These are phyloP conservation scores for Combretum micranthum DNA, from an alignment of 345 rosid genomes.

Conservation along the genomic window DNA sequence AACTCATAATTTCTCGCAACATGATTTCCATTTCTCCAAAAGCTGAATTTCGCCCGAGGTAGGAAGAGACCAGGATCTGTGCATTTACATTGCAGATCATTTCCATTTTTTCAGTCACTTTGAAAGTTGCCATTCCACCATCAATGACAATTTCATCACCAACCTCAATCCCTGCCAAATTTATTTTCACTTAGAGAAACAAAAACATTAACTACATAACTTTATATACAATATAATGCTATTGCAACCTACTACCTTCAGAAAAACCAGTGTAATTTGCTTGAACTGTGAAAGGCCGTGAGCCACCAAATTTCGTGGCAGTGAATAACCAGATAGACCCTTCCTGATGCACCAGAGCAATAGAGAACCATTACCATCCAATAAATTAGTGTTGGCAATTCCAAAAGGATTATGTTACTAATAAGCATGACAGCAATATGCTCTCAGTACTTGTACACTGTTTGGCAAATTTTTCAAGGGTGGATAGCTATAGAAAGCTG, in stretches of 20 bases:
- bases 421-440: too few relatives aligned
- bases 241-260: slow-evolving; percentile 30
- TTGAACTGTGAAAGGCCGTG: slow-evolving; percentile 49
- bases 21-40: slow-evolving; percentile 60
- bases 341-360: slow-evolving; percentile 29
- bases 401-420: too few relatives aligned
- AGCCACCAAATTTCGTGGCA: slow-evolving; percentile 36
- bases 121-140: slow-evolving; percentile 75
- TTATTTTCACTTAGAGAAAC: neutral
- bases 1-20: slow-evolving; percentile 32
- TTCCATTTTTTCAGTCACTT: slow-evolving; percentile 56
- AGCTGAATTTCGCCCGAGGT: slow-evolving; percentile 68
- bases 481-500: too few relatives aligned
- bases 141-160: slow-evolving; percentile 69
- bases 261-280: slow-evolving; percentile 60
- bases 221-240: neutral
- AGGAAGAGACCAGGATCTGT: slow-evolving; percentile 57
- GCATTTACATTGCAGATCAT: slow-evolving; percentile 54
- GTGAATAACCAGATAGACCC: slow-evolving; percentile 64
- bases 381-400: too few relatives aligned
- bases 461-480: too few relatives aligned
- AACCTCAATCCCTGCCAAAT: slow-evolving; percentile 41
- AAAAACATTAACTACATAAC: neutral
- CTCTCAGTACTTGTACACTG: too few relatives aligned
- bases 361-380: neutral